A percentile compares a stretch with the other conserved stretches of the same genome.
Conservation (phyloP, 2,329 filamentous ascomycete genomes). For the Coccinonectria pachysandricola region DNA sequence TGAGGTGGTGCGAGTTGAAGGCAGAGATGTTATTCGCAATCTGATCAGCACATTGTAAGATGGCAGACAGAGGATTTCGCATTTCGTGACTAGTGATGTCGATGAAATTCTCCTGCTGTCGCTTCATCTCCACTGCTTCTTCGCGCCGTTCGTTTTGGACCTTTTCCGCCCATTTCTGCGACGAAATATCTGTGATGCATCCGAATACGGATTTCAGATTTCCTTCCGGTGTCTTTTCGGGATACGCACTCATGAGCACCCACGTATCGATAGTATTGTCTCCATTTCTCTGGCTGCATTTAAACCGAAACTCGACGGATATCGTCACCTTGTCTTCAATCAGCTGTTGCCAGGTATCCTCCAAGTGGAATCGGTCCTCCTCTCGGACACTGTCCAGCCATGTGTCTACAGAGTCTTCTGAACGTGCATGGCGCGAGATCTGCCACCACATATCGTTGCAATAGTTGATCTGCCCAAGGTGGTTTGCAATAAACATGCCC, state of each 20-base stretch:
- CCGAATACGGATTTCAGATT: slow-evolving; percentile 66
- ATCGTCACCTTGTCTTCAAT: slow-evolving; percentile 52
- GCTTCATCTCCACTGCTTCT: slow-evolving; percentile 72
- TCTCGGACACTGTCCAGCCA: slow-evolving; percentile 66
- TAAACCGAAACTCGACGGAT: slow-evolving; percentile 67
- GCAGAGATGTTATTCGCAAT: slow-evolving; percentile 43
- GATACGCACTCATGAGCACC: slow-evolving; percentile 68
- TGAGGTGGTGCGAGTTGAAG: slow-evolving; percentile 27
- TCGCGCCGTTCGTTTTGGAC: slow-evolving; percentile 68
- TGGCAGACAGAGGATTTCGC: slow-evolving; percentile 65
- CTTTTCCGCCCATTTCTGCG: slow-evolving; percentile 76
- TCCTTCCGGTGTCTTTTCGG: slow-evolving; percentile 55
- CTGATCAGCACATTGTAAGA: slow-evolving; percentile 68
- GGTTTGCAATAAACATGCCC: slow-evolving; percentile 76
- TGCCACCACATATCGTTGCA: slow-evolving; percentile 73
- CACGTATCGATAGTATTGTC: slow-evolving; percentile 57
- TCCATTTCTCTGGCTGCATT: slow-evolving; percentile 52
- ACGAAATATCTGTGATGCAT: slow-evolving; percentile 75
- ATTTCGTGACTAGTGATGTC: slow-evolving; percentile 68
- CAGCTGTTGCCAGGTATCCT: slow-evolving; percentile 51
- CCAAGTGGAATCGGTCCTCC: slow-evolving; percentile 51
- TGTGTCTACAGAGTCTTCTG: slow-evolving; percentile 45
- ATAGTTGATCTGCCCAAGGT: slow-evolving; percentile 60
- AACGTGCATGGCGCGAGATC: slow-evolving; percentile 56
- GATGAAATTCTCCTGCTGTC: slow-evolving; percentile 61